A percentile compares a stretch with the other conserved stretches of the same genome.
Evolutionary conservation across 768 basidiomycete species (phyloP).

Genomic region (Imleria badia): DNA sequence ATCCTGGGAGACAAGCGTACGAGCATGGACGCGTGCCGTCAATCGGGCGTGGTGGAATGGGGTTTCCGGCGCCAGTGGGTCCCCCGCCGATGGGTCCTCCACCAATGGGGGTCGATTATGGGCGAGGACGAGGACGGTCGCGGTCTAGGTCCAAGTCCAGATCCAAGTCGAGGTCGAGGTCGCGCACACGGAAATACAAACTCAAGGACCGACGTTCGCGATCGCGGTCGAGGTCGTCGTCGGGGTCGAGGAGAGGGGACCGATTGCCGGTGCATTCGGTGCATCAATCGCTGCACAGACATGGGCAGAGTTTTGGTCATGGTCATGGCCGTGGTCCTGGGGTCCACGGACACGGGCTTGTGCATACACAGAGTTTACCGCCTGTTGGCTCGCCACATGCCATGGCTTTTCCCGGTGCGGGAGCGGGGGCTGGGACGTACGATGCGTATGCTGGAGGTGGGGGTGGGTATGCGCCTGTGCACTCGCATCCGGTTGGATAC

Average conservation of each 20-base stretch:
- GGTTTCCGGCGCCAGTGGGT: neutral
- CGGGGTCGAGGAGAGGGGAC: neutral
- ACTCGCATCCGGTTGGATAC: slow-evolving; percentile 2
- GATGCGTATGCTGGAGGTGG: neutral
- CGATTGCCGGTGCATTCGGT: neutral
- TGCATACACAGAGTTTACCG: slow-evolving; percentile 1
- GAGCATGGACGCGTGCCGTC: neutral
- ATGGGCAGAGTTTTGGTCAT: neutral
- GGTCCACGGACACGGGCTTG: neutral
- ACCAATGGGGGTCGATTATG: neutral
- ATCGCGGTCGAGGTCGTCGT: neutral
- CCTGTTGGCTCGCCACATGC: neutral
- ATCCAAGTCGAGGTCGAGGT: neutral
- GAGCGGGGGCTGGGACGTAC: neutral
- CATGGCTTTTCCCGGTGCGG: neutral
- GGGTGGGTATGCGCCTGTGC: slow-evolving; percentile 5
- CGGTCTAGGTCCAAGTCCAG: neutral
- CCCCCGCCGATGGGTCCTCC: neutral
- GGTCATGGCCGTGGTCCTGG: neutral
- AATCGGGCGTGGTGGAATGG: neutral
- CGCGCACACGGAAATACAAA: neutral
- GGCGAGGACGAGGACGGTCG: neutral
- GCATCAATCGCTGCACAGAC: neutral
- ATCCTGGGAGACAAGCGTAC: no score
- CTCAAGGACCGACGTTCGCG: neutral